Base-by-base conservation (phyloP, 2,329 filamentous ascomycete genomes). In the Xylaria sp. region DNA sequence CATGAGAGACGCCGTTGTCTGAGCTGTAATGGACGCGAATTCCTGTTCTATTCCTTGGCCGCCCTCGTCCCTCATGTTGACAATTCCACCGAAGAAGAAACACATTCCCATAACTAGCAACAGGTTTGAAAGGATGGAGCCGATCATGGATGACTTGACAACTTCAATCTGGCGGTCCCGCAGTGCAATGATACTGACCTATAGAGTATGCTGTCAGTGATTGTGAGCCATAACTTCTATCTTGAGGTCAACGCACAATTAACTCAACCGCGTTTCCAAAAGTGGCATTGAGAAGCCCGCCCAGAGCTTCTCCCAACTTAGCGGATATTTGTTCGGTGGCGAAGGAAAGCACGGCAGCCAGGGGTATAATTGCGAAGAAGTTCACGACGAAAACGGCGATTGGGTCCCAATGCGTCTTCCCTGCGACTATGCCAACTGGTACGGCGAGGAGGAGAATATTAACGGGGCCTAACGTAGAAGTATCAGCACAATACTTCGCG, bases 71-170 rank as follows among this genome's bases (percentile, higher is more conserved):
- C 83, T 83, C 78, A 86, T 86, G 81, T 90, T 89, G 71, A 86
- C 85, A 69, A 94, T 82, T 39, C 92, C 92, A 65, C 92, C 92
- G 65, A 92, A 87, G 73, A 94, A 84, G 83, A 94, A 94, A 81
- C 91, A 94, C 86, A 92, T 93, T 75, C 92, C 91, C 78, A 94
- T 87, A 56, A 94, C 95, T 25, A 98, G 89, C 8, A 98, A 87
- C 73, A 98, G 91, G 81, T 98, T 98, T 73, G 95, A 98, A 48
- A 98, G 86, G 75, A 98, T 97, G 77, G 93, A 97, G 57, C 96
- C 95, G 41, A 98, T 90, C 94, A 98, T 98, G 72, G 94, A 97
- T 23, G 95, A 92, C 83, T 98, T 96, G n/a, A 98, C 95, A 73
- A 98, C 94, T 76, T 95, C 91, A 78, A 98, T 97, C 82, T 98